Percentiles rank a stretch among this genome's conserved stretches.
Evolutionary conservation across 139 green algal genomes (phyloP).

Genomic region (Picochlorum costavermella): DNA sequence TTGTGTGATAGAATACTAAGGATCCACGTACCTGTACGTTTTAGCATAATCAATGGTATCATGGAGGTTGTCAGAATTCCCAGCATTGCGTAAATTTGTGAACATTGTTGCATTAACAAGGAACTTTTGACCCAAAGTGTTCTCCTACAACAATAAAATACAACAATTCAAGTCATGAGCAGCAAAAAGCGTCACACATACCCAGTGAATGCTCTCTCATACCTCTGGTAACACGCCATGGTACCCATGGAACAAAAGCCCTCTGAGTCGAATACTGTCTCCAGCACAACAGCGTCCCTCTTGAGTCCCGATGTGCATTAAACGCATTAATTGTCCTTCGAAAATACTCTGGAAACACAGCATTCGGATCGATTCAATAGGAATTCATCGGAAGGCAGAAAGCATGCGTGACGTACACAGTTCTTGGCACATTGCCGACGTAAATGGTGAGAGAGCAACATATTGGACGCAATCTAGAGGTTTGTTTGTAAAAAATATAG

Average conservation of each 20-base stretch:
- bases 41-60: constrained; percentile 45
- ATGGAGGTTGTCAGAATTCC: constrained; percentile 34
- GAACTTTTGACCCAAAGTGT: constrained; percentile 53
- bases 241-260: constrained; percentile 40
- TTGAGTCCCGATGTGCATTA: too few species aligned
- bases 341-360: too few species aligned
- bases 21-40: constrained; percentile 32
- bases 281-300: neutral
- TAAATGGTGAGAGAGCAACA: too few species aligned
- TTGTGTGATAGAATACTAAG: neutral
- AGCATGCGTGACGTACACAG: too few species aligned
- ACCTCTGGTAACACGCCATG: constrained; percentile 37
- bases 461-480: too few species aligned
- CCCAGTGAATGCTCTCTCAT: neutral
- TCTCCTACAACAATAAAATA: constrained; percentile 33
- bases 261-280: constrained; percentile 33
- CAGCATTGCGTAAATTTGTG: constrained; percentile 27
- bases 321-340: too few species aligned
- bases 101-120: constrained; percentile 41
- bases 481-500: too few species aligned
- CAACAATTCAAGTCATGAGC: neutral
- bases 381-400: too few species aligned
- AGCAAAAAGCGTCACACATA: too few species aligned
- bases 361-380: too few species aligned
- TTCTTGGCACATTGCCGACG: too few species aligned